These are phyloP conservation scores for Cunninghamia lanceolata DNA, from an alignment of 75 land plant genomes.

Conservation along the genomic window DNA sequence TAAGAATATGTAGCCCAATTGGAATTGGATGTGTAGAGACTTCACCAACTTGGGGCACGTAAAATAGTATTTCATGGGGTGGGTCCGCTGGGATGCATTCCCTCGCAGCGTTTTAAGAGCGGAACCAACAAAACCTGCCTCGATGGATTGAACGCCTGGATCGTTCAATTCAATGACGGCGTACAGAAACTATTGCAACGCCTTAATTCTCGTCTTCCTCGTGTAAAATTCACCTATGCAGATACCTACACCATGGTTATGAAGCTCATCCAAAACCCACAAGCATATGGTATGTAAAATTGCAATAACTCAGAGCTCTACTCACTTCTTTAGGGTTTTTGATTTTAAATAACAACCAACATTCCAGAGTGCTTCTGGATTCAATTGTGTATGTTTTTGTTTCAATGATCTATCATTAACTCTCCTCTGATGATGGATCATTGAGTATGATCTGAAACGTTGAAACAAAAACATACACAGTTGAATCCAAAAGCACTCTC, in stretches of 20 bases:
- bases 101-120: constrained; percentile 62
- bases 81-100: constrained; percentile 90
- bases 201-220: constrained; percentile 42
- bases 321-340: too few species aligned
- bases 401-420: too few species aligned
- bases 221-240: constrained; percentile 38
- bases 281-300: constrained; percentile 41
- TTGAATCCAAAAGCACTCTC: too few species aligned
- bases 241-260: constrained; percentile 54
- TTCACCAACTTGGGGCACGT: constrained; percentile 69
- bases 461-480: too few species aligned
- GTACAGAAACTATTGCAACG: constrained; percentile 19
- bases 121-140: constrained; percentile 28
- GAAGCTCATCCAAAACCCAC: constrained; percentile 50
- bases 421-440: too few species aligned
- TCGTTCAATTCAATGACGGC: constrained; percentile 41
- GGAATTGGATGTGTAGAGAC: constrained; percentile 23
- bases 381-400: too few species aligned
- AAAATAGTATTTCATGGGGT: constrained; percentile 56
- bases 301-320: too few species aligned
- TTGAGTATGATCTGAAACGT: too few species aligned
- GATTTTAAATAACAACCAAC: too few species aligned
- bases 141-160: constrained; percentile 39
- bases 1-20: too few species aligned
- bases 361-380: too few species aligned